Percentiles rank a stretch among this genome's conserved stretches.
phyloP scores from a whole-genome alignment of 768 basidiomycete genomes.

The Dioszegia hungarica region DNA sequence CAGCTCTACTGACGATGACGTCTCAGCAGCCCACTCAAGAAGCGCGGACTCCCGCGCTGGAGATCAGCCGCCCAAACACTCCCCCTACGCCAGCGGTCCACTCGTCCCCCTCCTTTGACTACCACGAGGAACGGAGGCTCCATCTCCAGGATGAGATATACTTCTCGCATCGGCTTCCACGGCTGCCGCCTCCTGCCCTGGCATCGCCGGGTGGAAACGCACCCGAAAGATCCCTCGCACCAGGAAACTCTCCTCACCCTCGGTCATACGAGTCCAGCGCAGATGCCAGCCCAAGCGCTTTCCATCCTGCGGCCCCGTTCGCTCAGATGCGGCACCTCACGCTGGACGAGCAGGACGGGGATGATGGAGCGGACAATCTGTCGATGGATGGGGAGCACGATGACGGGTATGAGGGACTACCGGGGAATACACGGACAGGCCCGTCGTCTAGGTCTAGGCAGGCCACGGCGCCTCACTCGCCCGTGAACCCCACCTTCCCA shows the following conservation, averaged over 20 bases:
- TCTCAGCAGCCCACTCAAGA: not conserved
- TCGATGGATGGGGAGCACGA: not conserved
- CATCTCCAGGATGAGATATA: slow-evolving; percentile 46
- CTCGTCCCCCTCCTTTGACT: slow-evolving; percentile 47
- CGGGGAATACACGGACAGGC: not conserved
- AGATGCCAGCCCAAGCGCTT: slow-evolving; percentile 5
- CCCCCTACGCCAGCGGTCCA: slow-evolving; percentile 1
- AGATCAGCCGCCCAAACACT: not conserved
- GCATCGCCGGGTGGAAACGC: slow-evolving; percentile 6
- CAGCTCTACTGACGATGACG: no score
- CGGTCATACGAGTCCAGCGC: not conserved
- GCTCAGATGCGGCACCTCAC: not conserved
- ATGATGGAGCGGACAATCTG: not conserved
- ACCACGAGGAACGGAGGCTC: slow-evolving; percentile 46
- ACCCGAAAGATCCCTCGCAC: no score
- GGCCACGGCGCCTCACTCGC: no score
- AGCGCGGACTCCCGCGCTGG: not conserved
- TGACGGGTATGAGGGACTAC: not conserved
- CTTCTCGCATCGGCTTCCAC: slow-evolving; percentile 43
- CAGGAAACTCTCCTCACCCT: no score
- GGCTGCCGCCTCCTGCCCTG: slow-evolving; percentile 33
- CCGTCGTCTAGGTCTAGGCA: no score
- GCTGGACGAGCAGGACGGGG: not conserved
- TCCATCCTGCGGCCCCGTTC: not conserved
- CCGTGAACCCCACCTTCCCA: not conserved